These are phyloP conservation scores for Phialophora verrucosa DNA, from an alignment of 2,329 filamentous ascomycete genomes.

Conservation along the genomic window DNA sequence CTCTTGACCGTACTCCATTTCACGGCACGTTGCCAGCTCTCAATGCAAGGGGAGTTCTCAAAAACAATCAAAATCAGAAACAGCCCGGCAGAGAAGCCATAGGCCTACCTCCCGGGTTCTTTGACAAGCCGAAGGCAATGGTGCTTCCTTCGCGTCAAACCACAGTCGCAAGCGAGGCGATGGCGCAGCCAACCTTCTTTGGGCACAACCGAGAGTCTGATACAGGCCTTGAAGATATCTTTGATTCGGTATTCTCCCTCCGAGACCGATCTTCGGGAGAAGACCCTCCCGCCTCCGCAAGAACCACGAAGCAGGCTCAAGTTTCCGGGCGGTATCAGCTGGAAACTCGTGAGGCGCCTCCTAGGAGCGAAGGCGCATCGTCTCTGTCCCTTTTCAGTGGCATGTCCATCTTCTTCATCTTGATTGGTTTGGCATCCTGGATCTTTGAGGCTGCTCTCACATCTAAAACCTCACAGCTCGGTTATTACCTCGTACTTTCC, in stretches of 20 bases:
- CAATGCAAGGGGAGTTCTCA: constrained; percentile 49
- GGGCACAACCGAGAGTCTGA: constrained; percentile 50
- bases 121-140: constrained; percentile 47
- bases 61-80: constrained; percentile 44
- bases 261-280: constrained; percentile 22
- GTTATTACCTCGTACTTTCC: constrained; percentile 27
- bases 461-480: constrained; percentile 20
- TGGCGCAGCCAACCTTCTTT: constrained; percentile 56
- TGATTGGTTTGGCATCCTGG: constrained; percentile 29
- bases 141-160: constrained; percentile 45
- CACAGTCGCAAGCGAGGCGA: constrained; percentile 40
- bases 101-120: constrained; percentile 43
- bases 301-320: background rate
- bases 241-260: constrained; percentile 52
- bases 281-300: background rate
- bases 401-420: constrained; percentile 20
- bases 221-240: constrained; percentile 55
- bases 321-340: background rate
- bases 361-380: background rate
- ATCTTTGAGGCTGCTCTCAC: constrained; percentile 28
- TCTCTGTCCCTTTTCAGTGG: constrained; percentile 23
- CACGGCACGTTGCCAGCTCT: constrained; percentile 51
- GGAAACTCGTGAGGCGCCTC: background rate
- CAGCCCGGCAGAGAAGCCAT: constrained; percentile 36
- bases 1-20: constrained; percentile 50